Conservation (phyloP, 2,329 filamentous ascomycete genomes). For the Eutypella sp. region DNA sequence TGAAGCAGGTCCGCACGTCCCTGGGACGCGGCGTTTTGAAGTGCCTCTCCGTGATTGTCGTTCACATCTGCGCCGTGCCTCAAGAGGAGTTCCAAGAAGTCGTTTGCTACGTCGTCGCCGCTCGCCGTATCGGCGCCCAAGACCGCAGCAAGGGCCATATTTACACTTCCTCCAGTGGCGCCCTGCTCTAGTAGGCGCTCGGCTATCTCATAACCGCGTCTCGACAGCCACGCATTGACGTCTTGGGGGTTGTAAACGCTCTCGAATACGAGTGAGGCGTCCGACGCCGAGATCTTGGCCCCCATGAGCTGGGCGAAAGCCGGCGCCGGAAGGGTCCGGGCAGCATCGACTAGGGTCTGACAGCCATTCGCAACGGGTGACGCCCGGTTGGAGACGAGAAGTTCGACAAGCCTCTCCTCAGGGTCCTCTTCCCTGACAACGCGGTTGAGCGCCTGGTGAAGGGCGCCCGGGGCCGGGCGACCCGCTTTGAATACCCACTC, state of each 20-base stretch:
- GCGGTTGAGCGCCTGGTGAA: conserved; percentile 46
- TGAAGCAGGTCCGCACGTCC: conserved; percentile 46
- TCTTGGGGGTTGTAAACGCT: conserved; percentile 39
- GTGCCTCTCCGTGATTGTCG: conserved; percentile 46
- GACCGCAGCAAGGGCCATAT: conserved; percentile 37
- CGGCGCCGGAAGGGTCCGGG: conserved; percentile 32
- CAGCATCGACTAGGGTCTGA: conserved; percentile 47
- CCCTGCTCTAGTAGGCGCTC: conserved; percentile 45
- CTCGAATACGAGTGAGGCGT: conserved; percentile 41
- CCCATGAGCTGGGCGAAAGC: conserved; percentile 39
- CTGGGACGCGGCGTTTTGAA: conserved; percentile 49
- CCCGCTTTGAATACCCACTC: conserved; percentile 48
- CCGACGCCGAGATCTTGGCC: conserved; percentile 33
- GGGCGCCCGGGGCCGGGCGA: conserved; percentile 40
- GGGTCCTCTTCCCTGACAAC: conserved; percentile 49
- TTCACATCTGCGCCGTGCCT: conserved; percentile 43
- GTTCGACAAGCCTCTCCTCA: conserved; percentile 40
- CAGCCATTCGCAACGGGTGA: conserved; percentile 48
- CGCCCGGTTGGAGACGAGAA: conserved; percentile 47
- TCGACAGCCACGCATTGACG: conserved; percentile 40
- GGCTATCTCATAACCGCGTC: conserved; percentile 41
- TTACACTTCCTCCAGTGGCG: conserved; percentile 42
- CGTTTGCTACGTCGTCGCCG: conserved; percentile 34
- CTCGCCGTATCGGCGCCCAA: conserved; percentile 39
- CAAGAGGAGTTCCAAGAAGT: conserved; percentile 41